A percentile compares a stretch with the other conserved stretches of the same genome.
phyloP scores from a whole-genome alignment of 768 basidiomycete genomes.

The Phaeolepiota aurea region DNA sequence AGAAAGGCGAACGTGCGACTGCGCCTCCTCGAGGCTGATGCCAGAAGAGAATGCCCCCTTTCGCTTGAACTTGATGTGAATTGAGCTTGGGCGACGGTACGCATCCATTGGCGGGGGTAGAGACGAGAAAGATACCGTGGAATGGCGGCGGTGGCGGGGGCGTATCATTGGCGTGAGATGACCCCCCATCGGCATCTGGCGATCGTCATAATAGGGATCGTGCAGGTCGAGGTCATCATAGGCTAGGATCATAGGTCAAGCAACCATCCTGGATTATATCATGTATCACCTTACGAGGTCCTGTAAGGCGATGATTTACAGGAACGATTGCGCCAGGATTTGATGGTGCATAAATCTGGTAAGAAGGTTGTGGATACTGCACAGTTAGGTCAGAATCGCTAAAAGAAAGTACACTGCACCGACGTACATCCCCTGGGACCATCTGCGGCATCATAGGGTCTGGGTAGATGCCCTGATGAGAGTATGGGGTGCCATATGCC shows the following conservation, averaged over 20 bases:
- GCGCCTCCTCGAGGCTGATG: constrained; percentile 61
- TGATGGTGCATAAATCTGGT: constrained; percentile 36
- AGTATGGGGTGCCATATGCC: constrained; percentile 25
- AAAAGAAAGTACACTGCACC: constrained; percentile 1
- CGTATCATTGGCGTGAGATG: constrained; percentile 24
- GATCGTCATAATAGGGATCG: constrained; percentile 48
- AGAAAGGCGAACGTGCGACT: constrained; percentile 52
- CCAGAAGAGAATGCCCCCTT: constrained; percentile 61
- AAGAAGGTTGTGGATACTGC: constrained; percentile 36
- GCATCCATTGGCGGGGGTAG: constrained; percentile 28
- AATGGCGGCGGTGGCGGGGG: constrained; percentile 38
- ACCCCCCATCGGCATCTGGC: constrained; percentile 26
- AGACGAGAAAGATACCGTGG: constrained; percentile 38
- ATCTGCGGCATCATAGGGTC: constrained; percentile 23
- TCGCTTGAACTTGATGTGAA: constrained; percentile 64
- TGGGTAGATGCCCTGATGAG: constrained; percentile 30
- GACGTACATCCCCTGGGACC: constrained; percentile 28
- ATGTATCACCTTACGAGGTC: constrained; percentile 23
- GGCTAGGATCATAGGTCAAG: constrained; percentile 20
- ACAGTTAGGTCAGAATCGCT: constrained; percentile 4
- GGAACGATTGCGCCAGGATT: constrained; percentile 25
- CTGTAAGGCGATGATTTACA: constrained; percentile 29
- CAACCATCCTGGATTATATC: background rate
- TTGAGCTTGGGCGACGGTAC: constrained; percentile 40
- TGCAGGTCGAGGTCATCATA: constrained; percentile 46